Base-by-base conservation (phyloP, 2,329 filamentous ascomycete species). In the Aspergillus sp. region DNA sequence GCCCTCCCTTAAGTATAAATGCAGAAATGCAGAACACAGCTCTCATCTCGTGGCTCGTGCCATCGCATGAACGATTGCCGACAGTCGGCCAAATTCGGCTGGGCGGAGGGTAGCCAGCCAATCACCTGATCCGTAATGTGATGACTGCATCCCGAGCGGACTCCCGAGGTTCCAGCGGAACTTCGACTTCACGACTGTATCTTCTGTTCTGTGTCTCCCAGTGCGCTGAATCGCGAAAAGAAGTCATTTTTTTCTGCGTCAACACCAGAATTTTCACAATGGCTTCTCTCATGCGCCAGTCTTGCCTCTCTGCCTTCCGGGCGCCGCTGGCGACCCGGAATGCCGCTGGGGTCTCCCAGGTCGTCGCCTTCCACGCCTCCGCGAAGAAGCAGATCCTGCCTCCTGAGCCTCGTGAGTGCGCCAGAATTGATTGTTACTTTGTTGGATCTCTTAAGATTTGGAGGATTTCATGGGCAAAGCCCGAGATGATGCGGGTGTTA, bases 361-460 rank as follows among this genome's bases (percentile, higher is more conserved):
- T 87, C 68, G 88, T 92, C 65, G 88, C 90, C 67, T 96, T 99
- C 84, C 93, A 97, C 78, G 90, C 89, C 70, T 91, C 90, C 43
- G 83, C 86, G 77, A 85, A 85, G 78, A 85, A 86, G 76, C 82
- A 84, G 72, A 88, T 93, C 71, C 84, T 99, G 57, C 91, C 93
- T 59, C 88, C 92, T 56, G 85, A 90, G 65, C 92, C 93, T 70
- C 95, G 92, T 95, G 82, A 79, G 89, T 84, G 33, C 35, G 45
- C 31, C 39, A 12, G 12, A 33, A 49, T 50, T 46, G 21, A 49
- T 50, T 46, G 21, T 57, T 39, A 9, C 9, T 9, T 21, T 31
- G 11, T 27, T 35, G 12, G 15, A 40, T 41, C 6, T 51, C 21
- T 23, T 31, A 41, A 39, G 35, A 50, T 46, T 23, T 45, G 12